Base-by-base conservation (phyloP, 345 rosid genomes). In the Eucalyptus lansdowneana region DNA sequence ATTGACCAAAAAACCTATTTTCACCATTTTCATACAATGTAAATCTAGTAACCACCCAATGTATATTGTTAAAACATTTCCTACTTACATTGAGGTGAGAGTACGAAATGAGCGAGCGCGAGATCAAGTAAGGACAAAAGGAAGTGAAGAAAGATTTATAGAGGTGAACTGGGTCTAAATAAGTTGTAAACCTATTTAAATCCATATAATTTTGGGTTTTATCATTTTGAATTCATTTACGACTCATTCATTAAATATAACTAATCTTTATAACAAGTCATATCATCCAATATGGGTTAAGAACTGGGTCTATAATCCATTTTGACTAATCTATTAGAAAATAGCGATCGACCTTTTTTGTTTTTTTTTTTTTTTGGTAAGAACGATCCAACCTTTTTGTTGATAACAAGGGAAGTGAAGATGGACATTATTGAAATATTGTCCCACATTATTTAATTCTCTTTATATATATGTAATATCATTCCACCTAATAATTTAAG, bases 21-120 rank as follows among this genome's bases (percentile, higher is more conserved):
- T 56, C 12, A 21, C 6, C 6, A 56, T 56, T 56, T 56, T 56
- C 29, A 56, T 24, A 24, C 2, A 56, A 24, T 24, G 29, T 24
- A 56, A 24, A 56, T 56, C 29, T 56, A 22, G 62, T 56, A 24
- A 56, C 6, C 29, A 53, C 25, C 24, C 5, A 0, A 19, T 53
- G 58, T 53, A 53, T 53, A 19, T 53, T 53, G 24, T 19, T 53
- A 53, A 53, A 53, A 53, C 24, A 53, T 53, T 53, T 19, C 58
- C 58, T 56, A 56, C 6, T 24, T 11, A 2, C 24, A 56, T 1
- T 56, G 6, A 56, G 62, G 62, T 56, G 6, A 56, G 12, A 24
- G 13, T 4, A 11, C 0, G 29, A 56, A 24, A 21, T 22, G 10
- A 56, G 29, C 1, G 1, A 56, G 6, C 29, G 1, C 0, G 6